Conservation (phyloP, 2,329 filamentous ascomycete species). For the Falciphora oryzae region DNA sequence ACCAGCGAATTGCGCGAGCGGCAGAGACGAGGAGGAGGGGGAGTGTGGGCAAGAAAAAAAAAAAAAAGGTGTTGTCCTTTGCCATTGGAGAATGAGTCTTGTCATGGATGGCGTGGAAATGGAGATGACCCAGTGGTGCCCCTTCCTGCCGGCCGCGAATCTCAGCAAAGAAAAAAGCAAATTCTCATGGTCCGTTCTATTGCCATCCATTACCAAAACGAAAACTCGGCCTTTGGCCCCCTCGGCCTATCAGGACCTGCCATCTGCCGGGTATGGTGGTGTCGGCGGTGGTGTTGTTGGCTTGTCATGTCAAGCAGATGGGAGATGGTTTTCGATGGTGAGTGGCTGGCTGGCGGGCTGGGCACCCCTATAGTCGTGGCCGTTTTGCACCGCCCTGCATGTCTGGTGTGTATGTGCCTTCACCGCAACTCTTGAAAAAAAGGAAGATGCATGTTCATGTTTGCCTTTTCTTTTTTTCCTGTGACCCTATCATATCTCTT, state of each 20-base stretch:
- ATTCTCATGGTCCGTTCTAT: no score
- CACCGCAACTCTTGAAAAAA: neutral
- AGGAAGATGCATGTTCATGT: neutral
- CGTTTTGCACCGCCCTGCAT: neutral
- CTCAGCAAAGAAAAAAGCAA: neutral
- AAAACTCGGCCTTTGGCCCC: neutral
- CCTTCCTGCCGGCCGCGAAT: no score
- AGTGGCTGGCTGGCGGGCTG: neutral
- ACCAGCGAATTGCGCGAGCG: no score
- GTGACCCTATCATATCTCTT: neutral
- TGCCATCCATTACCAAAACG: neutral
- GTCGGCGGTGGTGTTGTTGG: no score
- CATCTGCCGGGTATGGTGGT: neutral
- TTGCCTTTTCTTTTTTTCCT: neutral
- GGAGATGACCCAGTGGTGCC: no score
- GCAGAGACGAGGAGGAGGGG: no score
- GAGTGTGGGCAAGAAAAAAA: neutral
- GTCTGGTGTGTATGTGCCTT: neutral
- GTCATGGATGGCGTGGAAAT: no score
- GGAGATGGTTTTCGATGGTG: neutral
- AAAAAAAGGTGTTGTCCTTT: neutral
- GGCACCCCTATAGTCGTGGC: neutral
- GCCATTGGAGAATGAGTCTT: neutral
- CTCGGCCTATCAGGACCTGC: neutral
- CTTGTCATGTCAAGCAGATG: neutral